Evolutionary conservation across 176 grass and related monocot genomes (phyloP), one percentile per base, ranked within the genome.

Genomic region (Poa annua): DNA sequence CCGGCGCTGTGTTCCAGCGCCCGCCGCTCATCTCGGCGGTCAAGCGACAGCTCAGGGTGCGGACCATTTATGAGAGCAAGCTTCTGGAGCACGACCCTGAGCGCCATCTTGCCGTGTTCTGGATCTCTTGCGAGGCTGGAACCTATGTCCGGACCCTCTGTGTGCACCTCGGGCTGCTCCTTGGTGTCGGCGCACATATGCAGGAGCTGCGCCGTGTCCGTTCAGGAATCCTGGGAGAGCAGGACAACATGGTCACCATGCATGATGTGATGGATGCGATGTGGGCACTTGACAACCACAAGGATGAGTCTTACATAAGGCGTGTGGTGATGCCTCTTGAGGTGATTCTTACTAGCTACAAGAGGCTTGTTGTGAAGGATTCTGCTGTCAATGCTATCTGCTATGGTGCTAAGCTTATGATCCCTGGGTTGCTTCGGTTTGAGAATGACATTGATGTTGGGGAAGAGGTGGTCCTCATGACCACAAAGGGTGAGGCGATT

Each of bases 201-300:
- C 96, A 98, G 85, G 96, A 98, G 85, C 89, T 98, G 80, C 90
- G 96, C 42, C 88, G 92, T 60, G 96, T 95, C 8, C 84, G 92
- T 4, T 98, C 96, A 0, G 96, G 96, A 33, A 98, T 98, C 20
- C 80, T 98, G 0, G 96, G 92, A 0, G 96, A 98, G 90, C 90
- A 72, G 85, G 96, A 98, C 51, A 98, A 98, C 78, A 98, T 98
- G 96, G 96, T 95, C 42, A 95, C 96, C 35, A 98, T 98, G 96
- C 96, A 98, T 44, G 96, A 98, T 84, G 88, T 98, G 49, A 88
- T 95, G 87, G 96, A 98, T 14, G 87, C 89, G 0, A 94, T 93
- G 82, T 98, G 96, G 96, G 69, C 85, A n/a, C 80, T 88, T 2
- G 96, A 95, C 64, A 98, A 93, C 83, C 24, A 91, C 73, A 89